Evolutionary conservation across 805 yeast species (phyloP).

Genomic region (Pichia rugopelliculosa): DNA sequence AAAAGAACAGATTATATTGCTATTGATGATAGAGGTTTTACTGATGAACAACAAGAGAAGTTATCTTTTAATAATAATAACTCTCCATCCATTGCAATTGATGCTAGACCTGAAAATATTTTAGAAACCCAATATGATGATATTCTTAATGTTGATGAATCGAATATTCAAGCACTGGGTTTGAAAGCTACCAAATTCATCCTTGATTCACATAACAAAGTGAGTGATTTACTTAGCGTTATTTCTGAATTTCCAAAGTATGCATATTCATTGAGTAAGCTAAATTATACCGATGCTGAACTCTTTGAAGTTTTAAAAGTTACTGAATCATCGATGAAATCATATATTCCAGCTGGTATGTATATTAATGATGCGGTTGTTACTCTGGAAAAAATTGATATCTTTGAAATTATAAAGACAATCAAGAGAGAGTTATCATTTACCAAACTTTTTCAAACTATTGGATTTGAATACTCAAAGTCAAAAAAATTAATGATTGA

Average conservation of each 20-base stretch:
- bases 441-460: slow-evolving; percentile 17
- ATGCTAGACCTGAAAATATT: not conserved
- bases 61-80: slow-evolving; percentile 17
- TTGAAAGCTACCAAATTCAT: slow-evolving; percentile 36
- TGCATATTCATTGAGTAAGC: slow-evolving; percentile 33
- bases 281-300: slow-evolving; percentile 10
- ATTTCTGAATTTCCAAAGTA: slow-evolving; percentile 50
- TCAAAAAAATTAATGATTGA: slow-evolving; percentile 34
- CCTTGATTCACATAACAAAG: slow-evolving; percentile 24
- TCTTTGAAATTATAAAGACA: slow-evolving; percentile 34
- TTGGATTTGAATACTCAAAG: slow-evolving; percentile 28
- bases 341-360: slow-evolving; percentile 35
- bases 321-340: slow-evolving; percentile 2
- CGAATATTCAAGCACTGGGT: slow-evolving; percentile 32
- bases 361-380: slow-evolving; percentile 66
- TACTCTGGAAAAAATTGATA: slow-evolving; percentile 36
- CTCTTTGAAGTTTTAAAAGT: not conserved
- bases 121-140: slow-evolving; percentile 18
- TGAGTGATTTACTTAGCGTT: slow-evolving; percentile 32
- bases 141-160: slow-evolving; percentile 26
- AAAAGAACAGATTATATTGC: slow-evolving; percentile 63
- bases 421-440: slow-evolving; percentile 31
- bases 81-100: not conserved
- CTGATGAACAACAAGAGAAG: slow-evolving; percentile 23
- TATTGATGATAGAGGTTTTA: slow-evolving; percentile 49